These are phyloP conservation scores for Candida saitoana DNA, from an alignment of 805 yeast genomes.

Conservation along the genomic window DNA sequence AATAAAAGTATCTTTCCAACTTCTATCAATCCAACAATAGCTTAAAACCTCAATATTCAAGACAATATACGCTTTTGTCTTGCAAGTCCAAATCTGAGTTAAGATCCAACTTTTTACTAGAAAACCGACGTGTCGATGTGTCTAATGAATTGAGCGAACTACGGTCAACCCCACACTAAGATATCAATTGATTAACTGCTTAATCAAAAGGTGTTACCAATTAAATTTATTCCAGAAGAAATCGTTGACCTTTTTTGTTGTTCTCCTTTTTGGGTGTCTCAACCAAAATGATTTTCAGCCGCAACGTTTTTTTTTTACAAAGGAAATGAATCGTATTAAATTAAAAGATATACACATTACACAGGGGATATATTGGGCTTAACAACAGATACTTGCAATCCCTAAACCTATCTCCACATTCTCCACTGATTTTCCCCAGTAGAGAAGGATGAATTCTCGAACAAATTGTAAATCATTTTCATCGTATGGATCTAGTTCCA, in stretches of 20 bases:
- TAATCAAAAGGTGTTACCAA: not conserved
- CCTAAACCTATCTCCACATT: conserved; percentile 34
- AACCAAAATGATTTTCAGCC: conserved; percentile 1
- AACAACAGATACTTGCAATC: conserved; percentile 28
- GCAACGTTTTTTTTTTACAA: no score
- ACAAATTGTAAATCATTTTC: conserved; percentile 34
- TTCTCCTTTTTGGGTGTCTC: conserved; percentile 1
- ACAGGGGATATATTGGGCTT: not conserved
- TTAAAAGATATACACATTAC: not conserved
- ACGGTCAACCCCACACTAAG: not conserved
- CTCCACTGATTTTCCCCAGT: conserved; percentile 28
- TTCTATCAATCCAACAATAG: no score
- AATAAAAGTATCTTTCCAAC: no score
- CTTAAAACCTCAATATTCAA: no score
- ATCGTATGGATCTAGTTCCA: conserved; percentile 43
- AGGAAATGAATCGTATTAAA: not conserved
- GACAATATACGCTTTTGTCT: not conserved
- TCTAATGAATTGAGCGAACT: not conserved
- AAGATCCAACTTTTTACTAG: not conserved
- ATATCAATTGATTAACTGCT: not conserved
- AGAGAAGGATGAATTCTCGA: conserved; percentile 28
- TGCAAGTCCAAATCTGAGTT: not conserved
- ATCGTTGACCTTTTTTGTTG: not conserved
- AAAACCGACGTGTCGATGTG: not conserved
- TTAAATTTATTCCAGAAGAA: not conserved